A percentile compares a stretch with the other conserved stretches of the same genome.
phyloP scores from a whole-genome alignment of 108 stramenopile species.

The Licmophora abbreviata region DNA sequence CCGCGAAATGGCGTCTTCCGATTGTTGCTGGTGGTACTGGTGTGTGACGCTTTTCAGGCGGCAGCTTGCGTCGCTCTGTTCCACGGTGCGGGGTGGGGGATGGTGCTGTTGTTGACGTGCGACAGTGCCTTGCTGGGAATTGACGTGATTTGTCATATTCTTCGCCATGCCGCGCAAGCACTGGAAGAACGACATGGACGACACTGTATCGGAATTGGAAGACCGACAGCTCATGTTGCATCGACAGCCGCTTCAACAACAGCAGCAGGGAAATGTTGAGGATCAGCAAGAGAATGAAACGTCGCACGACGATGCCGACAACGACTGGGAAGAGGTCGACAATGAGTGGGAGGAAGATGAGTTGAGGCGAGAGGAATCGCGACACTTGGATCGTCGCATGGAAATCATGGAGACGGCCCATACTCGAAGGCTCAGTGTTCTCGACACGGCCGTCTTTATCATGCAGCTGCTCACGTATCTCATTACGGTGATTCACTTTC shows the following conservation, averaged over 20 bases:
- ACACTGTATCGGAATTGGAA: conserved; percentile 20
- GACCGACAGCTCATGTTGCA: conserved; percentile 34
- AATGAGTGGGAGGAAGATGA: background rate
- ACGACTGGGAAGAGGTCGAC: background rate
- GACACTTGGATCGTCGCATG: conserved; percentile 35
- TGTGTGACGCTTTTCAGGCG: conserved; percentile 39
- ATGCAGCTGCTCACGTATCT: conserved; percentile 37
- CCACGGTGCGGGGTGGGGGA: conserved; percentile 35
- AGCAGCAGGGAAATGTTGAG: background rate
- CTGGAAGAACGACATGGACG: conserved; percentile 35
- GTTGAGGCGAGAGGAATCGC: conserved; percentile 12
- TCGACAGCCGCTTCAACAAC: background rate
- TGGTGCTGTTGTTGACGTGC: conserved; percentile 51
- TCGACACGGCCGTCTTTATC: conserved; percentile 39
- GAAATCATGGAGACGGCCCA: conserved; percentile 41
- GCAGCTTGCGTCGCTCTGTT: conserved; percentile 48
- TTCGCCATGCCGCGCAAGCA: conserved; percentile 22
- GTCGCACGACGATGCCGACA: conserved; percentile 6
- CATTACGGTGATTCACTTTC: conserved; percentile 48
- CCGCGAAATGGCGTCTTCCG: conserved; percentile 28
- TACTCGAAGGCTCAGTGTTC: conserved; percentile 19
- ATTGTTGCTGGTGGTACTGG: conserved; percentile 40
- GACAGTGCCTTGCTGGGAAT: conserved; percentile 55
- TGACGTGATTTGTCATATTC: conserved; percentile 38
- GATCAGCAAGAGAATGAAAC: background rate